Evolutionary conservation across 768 basidiomycete species (phyloP).

Genomic region (Pisolithus albus): DNA sequence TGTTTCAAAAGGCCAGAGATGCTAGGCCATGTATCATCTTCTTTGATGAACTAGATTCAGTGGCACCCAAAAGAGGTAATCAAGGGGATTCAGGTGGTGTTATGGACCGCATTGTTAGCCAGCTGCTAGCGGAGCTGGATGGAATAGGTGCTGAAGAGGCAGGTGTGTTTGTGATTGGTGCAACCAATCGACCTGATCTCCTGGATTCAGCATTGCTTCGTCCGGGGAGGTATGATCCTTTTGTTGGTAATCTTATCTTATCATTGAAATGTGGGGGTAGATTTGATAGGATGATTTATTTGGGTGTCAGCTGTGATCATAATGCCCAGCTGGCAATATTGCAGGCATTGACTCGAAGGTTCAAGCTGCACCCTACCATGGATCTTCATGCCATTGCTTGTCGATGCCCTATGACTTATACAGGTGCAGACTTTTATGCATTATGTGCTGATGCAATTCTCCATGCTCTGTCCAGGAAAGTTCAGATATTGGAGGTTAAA

Average conservation of each 20-base stretch:
- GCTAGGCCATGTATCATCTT: constrained; percentile 94
- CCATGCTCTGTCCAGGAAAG: constrained; percentile 88
- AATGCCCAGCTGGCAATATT: constrained; percentile 81
- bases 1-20: constrained; percentile 88
- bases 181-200: constrained; percentile 90
- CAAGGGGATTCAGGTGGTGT: constrained; percentile 96
- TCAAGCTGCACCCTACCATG: constrained; percentile 66
- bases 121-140: constrained; percentile 89
- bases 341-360: constrained; percentile 87
- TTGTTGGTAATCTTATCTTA: neutral
- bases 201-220: constrained; percentile 84
- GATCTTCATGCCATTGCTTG: constrained; percentile 59
- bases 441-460: constrained; percentile 95
- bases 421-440: constrained; percentile 98
- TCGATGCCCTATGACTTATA: constrained; percentile 85
- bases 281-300: constrained; percentile 95
- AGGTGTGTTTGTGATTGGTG: constrained; percentile 91
- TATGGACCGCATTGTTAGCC: constrained; percentile 97
- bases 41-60: constrained; percentile 93
- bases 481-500: constrained; percentile 66
- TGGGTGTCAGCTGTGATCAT: constrained; percentile 86
- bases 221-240: constrained; percentile 63
- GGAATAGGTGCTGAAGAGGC: constrained; percentile 68
- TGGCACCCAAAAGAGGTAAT: constrained; percentile 91
- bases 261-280: constrained; percentile 32